Evolutionary conservation across 2,329 filamentous ascomycete species (phyloP), one percentile per base, ranked within the genome.

Genomic region (Pseudocercospora vitis): DNA sequence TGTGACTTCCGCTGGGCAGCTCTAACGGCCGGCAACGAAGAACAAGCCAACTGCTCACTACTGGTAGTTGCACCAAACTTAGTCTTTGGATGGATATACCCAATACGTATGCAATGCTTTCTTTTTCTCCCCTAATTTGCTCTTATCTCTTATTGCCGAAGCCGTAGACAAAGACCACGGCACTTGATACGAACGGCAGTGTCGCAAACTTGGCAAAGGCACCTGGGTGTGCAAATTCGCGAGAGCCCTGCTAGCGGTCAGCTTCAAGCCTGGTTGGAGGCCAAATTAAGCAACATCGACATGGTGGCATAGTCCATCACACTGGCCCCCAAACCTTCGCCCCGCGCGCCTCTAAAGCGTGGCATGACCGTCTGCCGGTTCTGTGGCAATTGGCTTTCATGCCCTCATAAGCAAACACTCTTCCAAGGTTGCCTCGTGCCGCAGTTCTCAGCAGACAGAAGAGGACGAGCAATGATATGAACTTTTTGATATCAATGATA

Each of bases 31-130:
- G 42, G 23, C 42, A 31, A 45, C n/a, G 42, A 45, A 18, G 29
- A 31, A 9, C 24, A 45, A 45, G 26, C 29, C 42, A 45, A 28
- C 42, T 45, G 28, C 42, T 45, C 42, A 45, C 29, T 45, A 45
- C 42, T 21, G 42, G 24, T 45, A 31, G 16, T 45, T 45, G 14
- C 23, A 45, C 23, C 16, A 28, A 18, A 24, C 26, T 45, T 45
- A 19, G 14, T 14, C 23, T n/a, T 24, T 28, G 42, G 42, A 45
- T 31, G 29, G 42, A 45, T 31, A 45, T 45, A 45, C 42, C 42
- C 42, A 6, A 45, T 45, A 45, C 42, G 42, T 31, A 45, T 42
- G 37, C 37, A 7, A 42, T 42, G 12, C 19, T 42, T 42, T n/a
- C n/a, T n/a, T n/a, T n/a, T n/a, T n/a, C n/a, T n/a, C n/a, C n/a